Percentiles rank a stretch among this genome's conserved stretches.
Conservation (phyloP, 2,329 filamentous ascomycete genomes). For the Nannizziopsis barbatae region DNA sequence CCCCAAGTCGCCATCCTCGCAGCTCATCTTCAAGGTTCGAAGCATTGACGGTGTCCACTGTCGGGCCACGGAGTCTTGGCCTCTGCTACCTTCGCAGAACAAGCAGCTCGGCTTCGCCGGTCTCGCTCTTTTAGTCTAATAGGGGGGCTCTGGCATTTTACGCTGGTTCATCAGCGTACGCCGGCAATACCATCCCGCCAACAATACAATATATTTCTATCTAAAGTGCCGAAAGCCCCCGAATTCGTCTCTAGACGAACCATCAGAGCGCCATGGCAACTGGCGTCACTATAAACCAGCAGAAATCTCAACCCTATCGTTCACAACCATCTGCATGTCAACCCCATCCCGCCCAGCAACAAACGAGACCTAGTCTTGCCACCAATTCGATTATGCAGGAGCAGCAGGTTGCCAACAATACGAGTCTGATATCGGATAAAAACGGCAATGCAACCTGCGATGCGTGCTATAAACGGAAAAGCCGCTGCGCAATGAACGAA, state of each 20-base stretch:
- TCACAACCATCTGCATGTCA: slow-evolving; percentile 3
- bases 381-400: slow-evolving; percentile 1
- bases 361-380: slow-evolving; percentile 1
- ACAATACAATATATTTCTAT: not conserved
- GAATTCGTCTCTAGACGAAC: not conserved
- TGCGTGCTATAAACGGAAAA: slow-evolving; percentile 34
- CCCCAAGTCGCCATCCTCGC: not conserved
- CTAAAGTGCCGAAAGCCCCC: not conserved
- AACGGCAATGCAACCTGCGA: slow-evolving; percentile 27
- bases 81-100: not conserved
- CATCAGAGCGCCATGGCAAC: slow-evolving; percentile 13
- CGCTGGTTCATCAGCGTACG: not conserved
- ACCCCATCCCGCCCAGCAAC: not conserved
- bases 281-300: slow-evolving; percentile 7
- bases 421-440: not conserved
- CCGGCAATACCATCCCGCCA: too few relatives aligned
- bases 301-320: slow-evolving; percentile 7
- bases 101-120: not conserved
- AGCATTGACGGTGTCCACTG: not conserved
- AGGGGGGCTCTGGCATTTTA: not conserved
- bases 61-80: not conserved
- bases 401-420: not conserved
- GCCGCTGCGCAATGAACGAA: slow-evolving; percentile 36
- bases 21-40: not conserved
- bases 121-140: not conserved